Conservation (phyloP, 129 eudicot species). For the Flaveria brownii region DNA sequence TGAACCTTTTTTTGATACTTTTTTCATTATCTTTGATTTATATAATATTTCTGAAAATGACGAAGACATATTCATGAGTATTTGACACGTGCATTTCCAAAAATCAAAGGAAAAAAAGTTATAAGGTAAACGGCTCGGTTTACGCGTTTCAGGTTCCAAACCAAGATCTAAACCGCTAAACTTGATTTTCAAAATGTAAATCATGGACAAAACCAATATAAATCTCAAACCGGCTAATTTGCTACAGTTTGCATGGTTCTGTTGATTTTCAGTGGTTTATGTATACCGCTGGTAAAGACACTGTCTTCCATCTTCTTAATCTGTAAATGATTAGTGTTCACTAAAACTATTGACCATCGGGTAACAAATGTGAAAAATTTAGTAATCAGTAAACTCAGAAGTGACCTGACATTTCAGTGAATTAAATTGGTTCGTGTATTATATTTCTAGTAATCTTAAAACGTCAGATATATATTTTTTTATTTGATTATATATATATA, state of each 20-base stretch:
- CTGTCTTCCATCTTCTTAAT: too few species aligned
- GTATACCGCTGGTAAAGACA: too few species aligned
- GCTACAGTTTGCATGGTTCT: background rate
- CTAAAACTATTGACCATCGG: too few species aligned
- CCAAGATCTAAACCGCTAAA: background rate
- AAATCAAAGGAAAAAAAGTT: background rate
- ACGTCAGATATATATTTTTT: background rate
- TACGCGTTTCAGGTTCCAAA: background rate
- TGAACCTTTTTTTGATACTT: background rate
- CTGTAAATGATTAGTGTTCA: too few species aligned
- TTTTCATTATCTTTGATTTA: background rate
- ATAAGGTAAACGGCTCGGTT: background rate
- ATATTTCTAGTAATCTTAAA: background rate
- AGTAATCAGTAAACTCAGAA: background rate
- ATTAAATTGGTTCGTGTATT: constrained; percentile 8
- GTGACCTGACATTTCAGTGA: background rate
- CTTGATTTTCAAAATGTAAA: too few species aligned
- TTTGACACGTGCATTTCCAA: background rate
- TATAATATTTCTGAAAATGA: background rate
- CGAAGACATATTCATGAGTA: background rate
- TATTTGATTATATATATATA: background rate
- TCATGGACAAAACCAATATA: too few species aligned
- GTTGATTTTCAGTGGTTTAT: background rate
- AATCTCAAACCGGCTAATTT: background rate
- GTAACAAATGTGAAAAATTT: too few species aligned